phyloP scores from a whole-genome alignment of 352 stramenopile species.

The Phytophthora constricta region DNA sequence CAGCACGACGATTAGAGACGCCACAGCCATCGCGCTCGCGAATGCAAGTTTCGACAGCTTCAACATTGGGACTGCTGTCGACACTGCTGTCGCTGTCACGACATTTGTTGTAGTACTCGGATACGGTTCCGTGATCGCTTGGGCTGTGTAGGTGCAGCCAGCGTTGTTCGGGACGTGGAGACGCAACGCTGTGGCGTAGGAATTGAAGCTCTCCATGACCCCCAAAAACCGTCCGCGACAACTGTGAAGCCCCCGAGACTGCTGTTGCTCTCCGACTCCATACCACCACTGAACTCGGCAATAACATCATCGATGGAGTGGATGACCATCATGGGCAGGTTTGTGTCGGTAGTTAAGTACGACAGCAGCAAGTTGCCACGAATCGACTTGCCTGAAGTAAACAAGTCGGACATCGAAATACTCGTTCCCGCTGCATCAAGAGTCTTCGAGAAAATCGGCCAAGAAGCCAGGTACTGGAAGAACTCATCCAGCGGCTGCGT shows the following conservation, averaged over 20 bases:
- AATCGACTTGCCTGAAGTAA: conserved; percentile 49
- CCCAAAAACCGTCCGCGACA: background rate
- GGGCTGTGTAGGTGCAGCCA: conserved; percentile 32
- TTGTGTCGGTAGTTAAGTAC: conserved; percentile 26
- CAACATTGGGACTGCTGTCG: background rate
- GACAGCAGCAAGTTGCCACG: conserved; percentile 26
- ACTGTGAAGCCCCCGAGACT: no score
- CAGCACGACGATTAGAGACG: no score
- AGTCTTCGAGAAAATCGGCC: conserved; percentile 36
- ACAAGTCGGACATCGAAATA: conserved; percentile 44
- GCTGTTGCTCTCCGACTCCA: no score
- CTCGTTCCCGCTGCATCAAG: conserved; percentile 10
- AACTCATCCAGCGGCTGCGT: conserved; percentile 47
- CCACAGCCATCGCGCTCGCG: no score
- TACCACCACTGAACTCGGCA: no score
- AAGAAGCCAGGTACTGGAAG: conserved; percentile 38
- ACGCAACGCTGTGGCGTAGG: conserved; percentile 10
- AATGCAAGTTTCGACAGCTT: no score
- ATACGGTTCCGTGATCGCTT: conserved; percentile 35
- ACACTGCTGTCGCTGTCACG: background rate
- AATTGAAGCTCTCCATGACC: background rate
- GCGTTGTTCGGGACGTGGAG: conserved; percentile 43
- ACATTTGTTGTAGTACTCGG: background rate
- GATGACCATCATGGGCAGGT: conserved; percentile 35
- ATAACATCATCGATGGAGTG: conserved; percentile 25